Conservation (phyloP, 371 early-diverging fungal species). For the Mucor circinelloides region DNA sequence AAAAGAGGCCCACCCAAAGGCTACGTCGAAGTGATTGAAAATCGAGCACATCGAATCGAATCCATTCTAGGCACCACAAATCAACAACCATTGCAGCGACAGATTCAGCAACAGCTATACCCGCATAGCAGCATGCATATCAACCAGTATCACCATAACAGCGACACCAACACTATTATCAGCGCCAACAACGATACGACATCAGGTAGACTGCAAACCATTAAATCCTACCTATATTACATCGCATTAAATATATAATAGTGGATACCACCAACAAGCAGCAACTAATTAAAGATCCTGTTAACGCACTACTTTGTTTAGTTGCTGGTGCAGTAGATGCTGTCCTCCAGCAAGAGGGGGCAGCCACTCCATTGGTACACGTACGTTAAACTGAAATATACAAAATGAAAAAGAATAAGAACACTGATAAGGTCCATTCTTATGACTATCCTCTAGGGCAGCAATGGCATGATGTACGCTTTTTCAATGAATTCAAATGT, state of each 20-base stretch:
- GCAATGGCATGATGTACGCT: conserved; percentile 34
- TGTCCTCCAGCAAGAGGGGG: conserved; percentile 7
- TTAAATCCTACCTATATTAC: background rate
- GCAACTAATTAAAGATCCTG: background rate
- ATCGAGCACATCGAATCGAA: conserved; percentile 69
- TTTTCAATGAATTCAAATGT: conserved; percentile 17
- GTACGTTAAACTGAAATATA: conserved; percentile 28
- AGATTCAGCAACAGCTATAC: background rate
- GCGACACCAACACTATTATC: background rate
- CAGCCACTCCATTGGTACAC: conserved; percentile 18
- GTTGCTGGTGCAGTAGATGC: conserved; percentile 10
- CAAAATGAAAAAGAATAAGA: conserved; percentile 11
- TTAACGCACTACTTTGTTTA: conserved; percentile 15
- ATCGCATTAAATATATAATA: background rate
- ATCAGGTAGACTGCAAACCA: background rate
- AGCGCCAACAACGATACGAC: background rate
- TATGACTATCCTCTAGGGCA: conserved; percentile 43
- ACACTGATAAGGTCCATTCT: conserved; percentile 56
- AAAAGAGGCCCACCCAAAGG: conserved; percentile 76
- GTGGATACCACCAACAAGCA: background rate
- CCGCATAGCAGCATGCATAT: background rate
- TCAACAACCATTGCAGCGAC: background rate
- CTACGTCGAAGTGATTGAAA: conserved; percentile 73
- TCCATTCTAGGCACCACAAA: conserved; percentile 46
- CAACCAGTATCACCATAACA: background rate